A percentile compares a stretch with the other conserved stretches of the same genome.
These are phyloP conservation scores for Amanita rimosa DNA, from an alignment of 768 basidiomycete species.

Conservation along the genomic window DNA sequence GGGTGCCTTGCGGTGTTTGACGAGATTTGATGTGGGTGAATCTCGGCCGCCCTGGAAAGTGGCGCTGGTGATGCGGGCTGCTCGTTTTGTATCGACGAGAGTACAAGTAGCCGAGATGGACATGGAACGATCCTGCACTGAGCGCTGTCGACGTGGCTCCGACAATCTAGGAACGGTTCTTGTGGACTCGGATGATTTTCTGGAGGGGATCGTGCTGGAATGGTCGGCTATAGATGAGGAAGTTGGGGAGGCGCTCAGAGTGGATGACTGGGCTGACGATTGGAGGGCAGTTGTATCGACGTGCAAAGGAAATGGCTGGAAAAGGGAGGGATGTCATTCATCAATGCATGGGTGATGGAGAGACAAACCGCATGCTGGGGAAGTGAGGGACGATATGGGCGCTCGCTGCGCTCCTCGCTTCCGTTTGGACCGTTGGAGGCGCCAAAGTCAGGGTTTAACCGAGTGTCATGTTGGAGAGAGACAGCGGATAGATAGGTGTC, in stretches of 20 bases:
- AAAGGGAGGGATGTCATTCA: conserved; percentile 1
- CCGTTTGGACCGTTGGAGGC: conserved; percentile 16
- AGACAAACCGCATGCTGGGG: conserved; percentile 6
- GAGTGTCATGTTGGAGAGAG: conserved; percentile 44
- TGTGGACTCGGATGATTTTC: conserved; percentile 64
- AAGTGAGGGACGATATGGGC: conserved; percentile 28
- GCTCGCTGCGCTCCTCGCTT: conserved; percentile 40
- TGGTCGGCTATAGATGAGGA: conserved; percentile 27
- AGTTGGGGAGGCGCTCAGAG: conserved; percentile 27
- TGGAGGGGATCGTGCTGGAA: conserved; percentile 15
- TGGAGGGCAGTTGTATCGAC: conserved; percentile 41
- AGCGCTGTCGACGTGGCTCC: conserved; percentile 46
- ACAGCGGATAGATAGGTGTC: conserved; percentile 16
- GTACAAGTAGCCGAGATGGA: conserved; percentile 63
- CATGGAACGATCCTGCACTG: conserved; percentile 58
- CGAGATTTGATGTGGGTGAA: conserved; percentile 29
- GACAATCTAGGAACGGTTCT: conserved; percentile 44
- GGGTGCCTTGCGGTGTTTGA: conserved; percentile 45
- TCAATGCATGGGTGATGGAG: conserved; percentile 6
- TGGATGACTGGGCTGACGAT: conserved; percentile 29
- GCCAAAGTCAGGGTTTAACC: conserved; percentile 47
- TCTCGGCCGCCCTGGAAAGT: conserved; percentile 25
- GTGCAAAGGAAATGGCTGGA: conserved; percentile 39
- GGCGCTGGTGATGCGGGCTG: conserved; percentile 22
- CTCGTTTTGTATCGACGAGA: conserved; percentile 25